Evolutionary conservation across 139 green algal genomes (phyloP).

Genomic region (Microglena sp.): DNA sequence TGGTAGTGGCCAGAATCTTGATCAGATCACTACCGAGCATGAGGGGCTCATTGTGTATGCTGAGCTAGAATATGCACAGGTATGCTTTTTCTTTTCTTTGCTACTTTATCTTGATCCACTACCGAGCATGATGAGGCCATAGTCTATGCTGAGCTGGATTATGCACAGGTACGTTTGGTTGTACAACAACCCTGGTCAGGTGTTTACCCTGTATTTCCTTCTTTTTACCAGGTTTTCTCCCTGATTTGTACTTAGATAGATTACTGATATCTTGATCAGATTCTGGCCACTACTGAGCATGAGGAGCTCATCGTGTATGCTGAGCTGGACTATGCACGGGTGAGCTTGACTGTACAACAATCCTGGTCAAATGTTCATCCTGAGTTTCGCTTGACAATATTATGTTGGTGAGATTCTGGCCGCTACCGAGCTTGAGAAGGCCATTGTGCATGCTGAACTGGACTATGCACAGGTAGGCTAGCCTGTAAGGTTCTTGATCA

Average conservation of each 20-base stretch:
- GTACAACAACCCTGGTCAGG: too few relatives aligned
- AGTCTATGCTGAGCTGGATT: conserved; percentile 57
- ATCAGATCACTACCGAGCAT: conserved; percentile 37
- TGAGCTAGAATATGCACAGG: conserved; percentile 58
- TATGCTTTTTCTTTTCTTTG: conserved; percentile 71
- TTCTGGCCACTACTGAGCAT: conserved; percentile 38
- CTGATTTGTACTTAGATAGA: too few relatives aligned
- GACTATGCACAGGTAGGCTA: conserved; percentile 55
- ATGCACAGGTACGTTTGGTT: conserved; percentile 39
- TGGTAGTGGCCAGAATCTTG: too few relatives aligned
- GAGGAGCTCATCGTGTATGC: conserved; percentile 31
- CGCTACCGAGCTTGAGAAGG: conserved; percentile 35
- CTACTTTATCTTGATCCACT: too few relatives aligned
- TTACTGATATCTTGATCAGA: too few relatives aligned
- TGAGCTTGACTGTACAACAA: too few relatives aligned
- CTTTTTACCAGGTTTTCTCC: too few relatives aligned
- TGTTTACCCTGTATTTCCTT: too few relatives aligned
- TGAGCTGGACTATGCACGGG: conserved; percentile 57
- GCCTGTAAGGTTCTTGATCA: too few relatives aligned
- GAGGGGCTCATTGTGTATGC: conserved; percentile 31
- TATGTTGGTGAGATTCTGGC: conserved; percentile 49
- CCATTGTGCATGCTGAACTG: conserved; percentile 43
- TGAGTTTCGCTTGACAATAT: too few relatives aligned
- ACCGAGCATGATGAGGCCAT: conserved; percentile 42
- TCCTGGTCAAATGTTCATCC: too few relatives aligned